Evolutionary conservation across 2,329 filamentous ascomycete species (phyloP), one percentile per base, ranked within the genome.

Genomic region (Zymoseptoria tritici): DNA sequence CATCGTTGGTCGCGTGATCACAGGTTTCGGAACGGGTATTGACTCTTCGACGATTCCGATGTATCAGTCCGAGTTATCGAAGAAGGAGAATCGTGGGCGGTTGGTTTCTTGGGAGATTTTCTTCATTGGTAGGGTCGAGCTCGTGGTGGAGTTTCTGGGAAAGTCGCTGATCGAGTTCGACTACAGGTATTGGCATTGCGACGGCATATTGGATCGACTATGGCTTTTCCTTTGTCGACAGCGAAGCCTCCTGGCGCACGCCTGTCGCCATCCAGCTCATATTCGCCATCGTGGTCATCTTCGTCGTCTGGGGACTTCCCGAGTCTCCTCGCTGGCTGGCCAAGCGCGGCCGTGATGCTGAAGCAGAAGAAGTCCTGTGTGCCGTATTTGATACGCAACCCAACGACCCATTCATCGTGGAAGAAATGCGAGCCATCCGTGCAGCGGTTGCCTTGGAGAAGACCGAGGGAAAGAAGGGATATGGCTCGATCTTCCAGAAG

Each of bases 1-100:
- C 74, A 79, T 82, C 57, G 75, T 80, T 21, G 80, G 79, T 11
- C 57, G 79, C 13, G 74, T 81, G 36, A 67, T 78, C 9, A 72
- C 75, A 1, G 78, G 79, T 4, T 75, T 82, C 11, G 80, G 80
- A 2, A 81, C 81, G n/a, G 70, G 67, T 3, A 60, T 64, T 19
- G 66, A 65, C 50, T 66, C 64, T 4, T 57, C 61, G 16, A 68
- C 66, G 3, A 55, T 63, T 73, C 77, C 78, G 76, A 62, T 77
- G 74, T 24, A 78, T 79, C 68, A 79, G 74, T 66, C 79, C 74
- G 56, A 63, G 77, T 63, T 68, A 76, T 66, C 75, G 75, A 29
- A 66, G 55, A 65, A 64, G 21, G 62, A 70, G 49, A 60, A 58
- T 29, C 62, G 68, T 11, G 68, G 68, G 4, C 59, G 65, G 16